Base-by-base conservation (phyloP, 2,329 filamentous ascomycete genomes). In the Aspergillus spinulosporus region DNA sequence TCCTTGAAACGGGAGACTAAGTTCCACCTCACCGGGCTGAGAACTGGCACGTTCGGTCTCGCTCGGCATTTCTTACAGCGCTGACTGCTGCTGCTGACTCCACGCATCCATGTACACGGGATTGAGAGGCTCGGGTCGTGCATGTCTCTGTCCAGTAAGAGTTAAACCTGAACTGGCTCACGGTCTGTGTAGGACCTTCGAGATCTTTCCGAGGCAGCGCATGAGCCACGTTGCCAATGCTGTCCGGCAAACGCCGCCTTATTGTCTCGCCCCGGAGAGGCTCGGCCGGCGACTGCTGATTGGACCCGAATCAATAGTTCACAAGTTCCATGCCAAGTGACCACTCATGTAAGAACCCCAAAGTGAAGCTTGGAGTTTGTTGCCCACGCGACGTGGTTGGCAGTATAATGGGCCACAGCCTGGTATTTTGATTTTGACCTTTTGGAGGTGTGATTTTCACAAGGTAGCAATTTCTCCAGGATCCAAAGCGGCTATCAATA, bases 251-350 rank as follows among this genome's bases (percentile, higher is more conserved):
- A 39, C 50, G 42, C 43, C 14, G 50, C 50, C 32, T 53, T 42
- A 47, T 52, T 52, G 50, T 46, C 50, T 46, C 43, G 50, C 32
- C 50, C 15, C 5, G 7, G 14, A 14, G 40, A 52, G 50, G 43
- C 43, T 53, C 34, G 31, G 31, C 34, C 42, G 26, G 12, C 31
- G 32, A 32, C 50, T 40, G 26, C 26, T 49, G 26, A 49, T 34
- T 49, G 32, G 21, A 14, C n/a, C 45, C 32, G 15, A 14, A 48
- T 15, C 31, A 48, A 12, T 12, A 36, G n/a, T 39, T 28, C n/a
- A 8, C 32, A 47, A 44, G 14, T 26, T 44, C 21, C 37, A 40
- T n/a, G 6, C 37, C 36, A 15, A 28, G 28, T 11, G 8, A 40
- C 34, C 26, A 32, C 48, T 50, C 39, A 34, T 32, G 37, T 34